Percentiles rank a stretch among this genome's conserved stretches.
phyloP scores from a whole-genome alignment of 106 monocot genomes.

The Hemerocallis citrina region DNA sequence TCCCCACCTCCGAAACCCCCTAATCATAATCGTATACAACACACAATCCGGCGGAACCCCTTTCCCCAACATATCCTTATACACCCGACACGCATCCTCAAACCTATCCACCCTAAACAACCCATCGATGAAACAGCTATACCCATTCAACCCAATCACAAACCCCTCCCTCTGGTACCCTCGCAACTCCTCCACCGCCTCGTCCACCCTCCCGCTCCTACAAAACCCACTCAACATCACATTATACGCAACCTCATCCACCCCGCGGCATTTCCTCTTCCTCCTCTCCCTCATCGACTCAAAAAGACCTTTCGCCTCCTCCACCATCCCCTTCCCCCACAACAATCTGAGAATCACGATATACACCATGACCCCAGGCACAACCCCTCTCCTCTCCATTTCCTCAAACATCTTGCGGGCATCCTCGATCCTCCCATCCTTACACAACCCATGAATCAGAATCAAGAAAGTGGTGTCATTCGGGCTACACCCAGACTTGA shows the following conservation, averaged over 20 bases:
- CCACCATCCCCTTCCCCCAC: constrained; percentile 26
- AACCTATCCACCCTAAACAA: constrained; percentile 45
- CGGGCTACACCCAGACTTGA: constrained; percentile 44
- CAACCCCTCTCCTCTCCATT: constrained; percentile 55
- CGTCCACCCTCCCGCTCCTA: constrained; percentile 35
- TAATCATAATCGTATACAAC: constrained; percentile 85
- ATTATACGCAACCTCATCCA: constrained; percentile 30
- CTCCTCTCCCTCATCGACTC: constrained; percentile 49
- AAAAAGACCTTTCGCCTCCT: constrained; percentile 38
- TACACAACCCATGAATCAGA: constrained; percentile 57
- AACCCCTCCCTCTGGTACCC: constrained; percentile 33
- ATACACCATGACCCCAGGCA: constrained; percentile 36
- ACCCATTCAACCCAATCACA: constrained; percentile 43
- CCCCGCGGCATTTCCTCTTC: constrained; percentile 11
- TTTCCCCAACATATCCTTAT: constrained; percentile 29
- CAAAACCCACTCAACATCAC: constrained; percentile 51
- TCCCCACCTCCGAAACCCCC: constrained; percentile 39
- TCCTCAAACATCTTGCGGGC: constrained; percentile 64
- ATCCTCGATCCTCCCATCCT: constrained; percentile 35
- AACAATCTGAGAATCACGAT: constrained; percentile 49
- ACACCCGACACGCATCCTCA: constrained; percentile 44
- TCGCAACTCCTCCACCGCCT: constrained; percentile 39
- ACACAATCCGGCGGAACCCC: constrained; percentile 53
- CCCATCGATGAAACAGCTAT: constrained; percentile 68
- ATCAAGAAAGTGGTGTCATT: constrained; percentile 52